Base-by-base conservation (phyloP, 2,329 filamentous ascomycete species). In the Fusarium subtropicale region DNA sequence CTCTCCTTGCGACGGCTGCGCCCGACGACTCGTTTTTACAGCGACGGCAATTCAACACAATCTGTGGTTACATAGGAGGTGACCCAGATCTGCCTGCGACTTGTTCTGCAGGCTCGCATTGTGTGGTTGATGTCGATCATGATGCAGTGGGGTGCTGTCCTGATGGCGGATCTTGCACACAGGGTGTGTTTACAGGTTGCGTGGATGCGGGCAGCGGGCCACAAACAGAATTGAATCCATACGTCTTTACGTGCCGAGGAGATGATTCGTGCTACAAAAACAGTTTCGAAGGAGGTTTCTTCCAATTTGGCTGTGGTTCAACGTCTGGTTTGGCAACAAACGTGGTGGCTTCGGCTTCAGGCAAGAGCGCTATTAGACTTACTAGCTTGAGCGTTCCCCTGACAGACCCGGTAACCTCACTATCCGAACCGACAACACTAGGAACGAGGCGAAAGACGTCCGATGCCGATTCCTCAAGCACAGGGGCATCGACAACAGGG, bases 41-140 rank as follows among this genome's bases (percentile, higher is more conserved):
- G 26, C 81, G 80, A 46, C 81, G 83, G 39, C 80, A 84, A 62
- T 73, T 79, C 54, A 87, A 87, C 76, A 88, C 86, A 18, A 74
- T 89, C 58, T 89, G 87, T 70, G 87, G 87, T 42, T 89, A 83
- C 76, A 81, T 89, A 71, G 84, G 82, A 64, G 87, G 86, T 24
- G 76, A 88, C 66, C 75, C 82, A 1, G 76, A 77, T 26, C 76
- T 88, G 31, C 85, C 86, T 4, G 87, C 87, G 39, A 89, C 87
- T 38, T 89, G 87, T 73, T 83, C 81, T 30, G 81, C 82, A 0
- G 87, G 86, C 34, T 88, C 86, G 38, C 86, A 89, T 75, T 89
- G 87, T 73, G 87, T 86, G 26, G 77, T 86, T 44, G 86, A 88
- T 64, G 76, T 79, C 22, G 77, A 79, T 20, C 80, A 84, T 57